Evolutionary conservation across 2,329 filamentous ascomycete species (phyloP), one percentile per base, ranked within the genome.

Genomic region (Triangularia setosa): DNA sequence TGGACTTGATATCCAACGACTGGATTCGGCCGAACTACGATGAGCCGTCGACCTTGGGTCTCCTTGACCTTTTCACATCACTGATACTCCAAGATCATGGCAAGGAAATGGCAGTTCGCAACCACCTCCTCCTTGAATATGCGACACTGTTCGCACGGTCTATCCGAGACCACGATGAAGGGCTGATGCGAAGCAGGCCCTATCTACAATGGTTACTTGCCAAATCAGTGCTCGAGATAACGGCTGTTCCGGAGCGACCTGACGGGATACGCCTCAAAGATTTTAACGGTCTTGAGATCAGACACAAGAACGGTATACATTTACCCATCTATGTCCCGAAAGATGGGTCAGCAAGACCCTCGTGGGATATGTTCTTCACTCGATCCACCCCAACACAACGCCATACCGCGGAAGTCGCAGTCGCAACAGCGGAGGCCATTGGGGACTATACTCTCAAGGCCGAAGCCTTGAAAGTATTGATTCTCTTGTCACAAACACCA

Each of bases 271-370:
- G 8, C 18, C 18, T 48, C n/a, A 21, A 48, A 7, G 40, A 48
- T 11, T 48, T 21, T 21, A 6, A 48, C n/a, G 67, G 67, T 0
- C 27, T 69, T 2, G 12, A 16, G 5, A 14, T 69, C 6, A 4
- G 54, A 3, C 60, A 60, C n/a, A 59, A 56, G 0, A 6, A 6
- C 4, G 63, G 64, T 1, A 12, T 65, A 2, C 54, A 64, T 23
- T 33, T 69, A 8, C 69, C 69, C 1, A 56, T 70, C 9, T 70
- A 59, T 24, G 60, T 70, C 9, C 69, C 69, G 5, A 24, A 11
- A 11, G 25, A 33, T 12, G 59, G 65, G 21, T 8, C 4, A 3
- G 54, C 62, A 8, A 68, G 61, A 35, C 69, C 66, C 1, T 52
- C 59, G 2, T 70, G 68, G 69, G 61, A 64, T 5, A 58, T 52